Evolutionary conservation across 2,329 filamentous ascomycete species (phyloP), one percentile per base, ranked within the genome.

Genomic region (Chrysoporthe cubensis): DNA sequence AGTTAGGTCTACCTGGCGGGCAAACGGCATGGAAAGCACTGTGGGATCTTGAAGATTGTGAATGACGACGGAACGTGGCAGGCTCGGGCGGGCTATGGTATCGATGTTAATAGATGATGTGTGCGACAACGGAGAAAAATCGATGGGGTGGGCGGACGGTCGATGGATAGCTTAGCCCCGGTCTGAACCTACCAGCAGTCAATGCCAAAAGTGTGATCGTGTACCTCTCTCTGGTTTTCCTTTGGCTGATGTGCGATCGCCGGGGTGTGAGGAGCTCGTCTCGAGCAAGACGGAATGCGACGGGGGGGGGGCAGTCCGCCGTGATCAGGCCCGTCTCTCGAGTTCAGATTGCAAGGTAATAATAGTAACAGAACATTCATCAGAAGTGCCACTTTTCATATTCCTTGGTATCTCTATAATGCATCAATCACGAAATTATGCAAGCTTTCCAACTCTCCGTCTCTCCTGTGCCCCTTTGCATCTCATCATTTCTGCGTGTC

Each of bases 381-480:
- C 48, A 54, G 21, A 54, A 54, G 32, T 26, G 14, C 21, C 26
- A 54, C 11, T 13, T 56, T 26, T 54, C 40, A 26, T 34, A 37
- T 46, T 34, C 60, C n/a, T 66, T 69, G 67, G 67, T 69, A 69
- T 69, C 67, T 69, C 67, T 69, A 60, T 62, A 46, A 58, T 40
- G 37, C 5, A 40, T 7, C 6, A 40, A 40, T 58, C 59, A 59
- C 44, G 32, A 21, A 58, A 37, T 42, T 42, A 58, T 59, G 32
- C 43, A 18, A 48, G 43, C n/a, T 4, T 43, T 44, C 11, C n/a
- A 54, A 26, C 40, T 59, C 26, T 42, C n/a, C 18, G 11, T 4
- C 2, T 18, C 32, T 44, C 5, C 21, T 16, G 7, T 8, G 4
- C 50, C 26, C n/a, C n/a, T 26, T 60, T 13, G 1, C 14, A 7